A percentile compares a stretch with the other conserved stretches of the same genome.
Conservation (phyloP, 1,139 yeast species). For the Sugiyamaella xylanicola region DNA sequence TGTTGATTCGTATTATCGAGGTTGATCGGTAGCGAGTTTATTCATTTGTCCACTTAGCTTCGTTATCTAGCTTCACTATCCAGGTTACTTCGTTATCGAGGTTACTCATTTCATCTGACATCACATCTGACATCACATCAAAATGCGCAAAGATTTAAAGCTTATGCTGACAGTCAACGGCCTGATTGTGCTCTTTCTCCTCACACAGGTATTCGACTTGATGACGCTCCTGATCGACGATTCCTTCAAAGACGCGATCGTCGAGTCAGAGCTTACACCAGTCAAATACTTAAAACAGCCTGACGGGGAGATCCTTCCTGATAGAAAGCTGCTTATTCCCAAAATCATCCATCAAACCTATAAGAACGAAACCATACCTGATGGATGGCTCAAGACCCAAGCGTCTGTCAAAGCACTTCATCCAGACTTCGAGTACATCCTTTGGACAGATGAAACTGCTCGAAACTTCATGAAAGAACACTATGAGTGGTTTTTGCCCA, state of each 20-base stretch:
- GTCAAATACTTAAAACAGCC: conserved; percentile 27
- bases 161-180: conserved; percentile 37
- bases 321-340: conserved; percentile 56
- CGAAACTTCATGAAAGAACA: conserved; percentile 73
- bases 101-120: neutral
- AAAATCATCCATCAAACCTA: conserved; percentile 92
- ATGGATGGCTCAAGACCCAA: conserved; percentile 76
- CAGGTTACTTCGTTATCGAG: too few species aligned
- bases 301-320: conserved; percentile 24
- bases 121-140: neutral
- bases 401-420: conserved; percentile 72
- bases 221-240: conserved; percentile 76
- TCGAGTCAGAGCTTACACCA: conserved; percentile 55
- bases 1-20: too few species aligned
- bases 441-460: conserved; percentile 86
- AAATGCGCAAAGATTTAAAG: conserved; percentile 37
- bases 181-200: conserved; percentile 53
- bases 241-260: conserved; percentile 62
- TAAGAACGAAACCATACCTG: conserved; percentile 74
- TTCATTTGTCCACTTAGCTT: too few species aligned
- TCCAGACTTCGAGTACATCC: conserved; percentile 80
- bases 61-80: too few species aligned
- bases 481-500: conserved; percentile 80
- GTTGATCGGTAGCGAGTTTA: too few species aligned
- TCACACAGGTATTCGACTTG: conserved; percentile 70